phyloP scores from a whole-genome alignment of 2,329 filamentous ascomycete species.

The Microcyclosporella mali region DNA sequence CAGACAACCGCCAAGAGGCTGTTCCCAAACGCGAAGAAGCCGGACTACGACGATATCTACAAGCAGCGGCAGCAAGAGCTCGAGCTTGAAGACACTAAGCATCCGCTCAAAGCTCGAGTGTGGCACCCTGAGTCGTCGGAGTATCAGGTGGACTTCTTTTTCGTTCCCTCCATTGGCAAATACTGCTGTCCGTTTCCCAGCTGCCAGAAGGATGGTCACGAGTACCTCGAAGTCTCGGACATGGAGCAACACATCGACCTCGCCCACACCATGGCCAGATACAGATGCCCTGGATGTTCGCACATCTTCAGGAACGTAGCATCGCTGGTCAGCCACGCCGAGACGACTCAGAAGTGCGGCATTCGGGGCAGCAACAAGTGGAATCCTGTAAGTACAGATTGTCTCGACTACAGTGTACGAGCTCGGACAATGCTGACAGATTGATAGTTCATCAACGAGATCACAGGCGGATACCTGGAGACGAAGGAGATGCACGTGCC shows the following conservation, averaged over 20 bases:
- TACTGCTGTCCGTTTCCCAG: conserved; percentile 51
- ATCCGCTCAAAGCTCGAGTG: conserved; percentile 11
- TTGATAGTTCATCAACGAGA: conserved; percentile 30
- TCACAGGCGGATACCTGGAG: conserved; percentile 38
- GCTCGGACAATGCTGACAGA: background rate
- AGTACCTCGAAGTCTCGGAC: conserved; percentile 26
- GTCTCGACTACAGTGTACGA: background rate
- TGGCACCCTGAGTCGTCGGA: conserved; percentile 19
- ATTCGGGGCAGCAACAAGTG: conserved; percentile 35
- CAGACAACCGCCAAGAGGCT: conserved; percentile 9
- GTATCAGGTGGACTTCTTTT: conserved; percentile 48
- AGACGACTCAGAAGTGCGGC: conserved; percentile 32
- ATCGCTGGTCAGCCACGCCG: conserved; percentile 38
- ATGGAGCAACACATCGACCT: conserved; percentile 27
- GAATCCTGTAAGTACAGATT: conserved; percentile 19
- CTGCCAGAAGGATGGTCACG: conserved; percentile 38
- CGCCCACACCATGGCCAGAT: conserved; percentile 33
- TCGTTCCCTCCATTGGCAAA: conserved; percentile 35
- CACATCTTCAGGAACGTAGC: conserved; percentile 35
- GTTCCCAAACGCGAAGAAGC: conserved; percentile 11
- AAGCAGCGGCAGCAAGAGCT: background rate
- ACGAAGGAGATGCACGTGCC: conserved; percentile 15
- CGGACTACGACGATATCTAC: conserved; percentile 9
- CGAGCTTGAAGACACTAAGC: conserved; percentile 4
- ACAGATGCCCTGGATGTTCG: conserved; percentile 37